These are phyloP conservation scores for Tricladium varicosporioides DNA, from an alignment of 2,329 filamentous ascomycete genomes.

Conservation along the genomic window DNA sequence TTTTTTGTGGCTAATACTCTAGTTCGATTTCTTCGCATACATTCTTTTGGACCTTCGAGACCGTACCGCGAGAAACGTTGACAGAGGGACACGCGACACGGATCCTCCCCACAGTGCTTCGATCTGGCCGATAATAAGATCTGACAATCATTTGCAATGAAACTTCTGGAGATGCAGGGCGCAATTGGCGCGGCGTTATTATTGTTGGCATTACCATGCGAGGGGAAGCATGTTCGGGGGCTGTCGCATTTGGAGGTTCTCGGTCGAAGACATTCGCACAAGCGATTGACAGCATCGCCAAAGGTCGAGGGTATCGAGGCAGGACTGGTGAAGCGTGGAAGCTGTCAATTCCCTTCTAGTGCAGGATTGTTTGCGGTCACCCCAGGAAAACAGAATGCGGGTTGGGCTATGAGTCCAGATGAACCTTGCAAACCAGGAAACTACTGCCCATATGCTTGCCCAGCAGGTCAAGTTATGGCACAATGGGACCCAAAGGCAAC, in stretches of 20 bases:
- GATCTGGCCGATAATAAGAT: conserved; percentile 9
- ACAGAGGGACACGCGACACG: not conserved
- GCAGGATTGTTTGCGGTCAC: conserved; percentile 67
- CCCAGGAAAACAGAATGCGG: conserved; percentile 61
- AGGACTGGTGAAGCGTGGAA: conserved; percentile 30
- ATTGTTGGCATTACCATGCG: conserved; percentile 39
- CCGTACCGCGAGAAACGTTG: not conserved
- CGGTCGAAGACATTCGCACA: conserved; percentile 27
- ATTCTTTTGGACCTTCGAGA: not conserved
- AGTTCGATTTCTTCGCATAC: not conserved
- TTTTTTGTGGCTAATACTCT: not conserved
- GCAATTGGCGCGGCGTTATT: conserved; percentile 49
- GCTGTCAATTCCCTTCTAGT: conserved; percentile 65
- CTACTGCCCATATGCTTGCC: conserved; percentile 78
- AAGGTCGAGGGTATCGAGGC: conserved; percentile 19
- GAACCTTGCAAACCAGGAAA: conserved; percentile 63
- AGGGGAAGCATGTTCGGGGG: conserved; percentile 26
- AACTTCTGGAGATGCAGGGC: conserved; percentile 48
- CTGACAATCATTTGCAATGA: conserved; percentile 44
- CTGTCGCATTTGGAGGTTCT: conserved; percentile 28
- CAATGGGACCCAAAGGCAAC: conserved; percentile 74
- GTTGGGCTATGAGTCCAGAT: conserved; percentile 79
- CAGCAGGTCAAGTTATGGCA: conserved; percentile 70
- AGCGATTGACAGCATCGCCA: conserved; percentile 25
- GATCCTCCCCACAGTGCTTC: not conserved